Evolutionary conservation across 2,329 filamentous ascomycete genomes (phyloP).

Genomic region (Basipetospora sp.): DNA sequence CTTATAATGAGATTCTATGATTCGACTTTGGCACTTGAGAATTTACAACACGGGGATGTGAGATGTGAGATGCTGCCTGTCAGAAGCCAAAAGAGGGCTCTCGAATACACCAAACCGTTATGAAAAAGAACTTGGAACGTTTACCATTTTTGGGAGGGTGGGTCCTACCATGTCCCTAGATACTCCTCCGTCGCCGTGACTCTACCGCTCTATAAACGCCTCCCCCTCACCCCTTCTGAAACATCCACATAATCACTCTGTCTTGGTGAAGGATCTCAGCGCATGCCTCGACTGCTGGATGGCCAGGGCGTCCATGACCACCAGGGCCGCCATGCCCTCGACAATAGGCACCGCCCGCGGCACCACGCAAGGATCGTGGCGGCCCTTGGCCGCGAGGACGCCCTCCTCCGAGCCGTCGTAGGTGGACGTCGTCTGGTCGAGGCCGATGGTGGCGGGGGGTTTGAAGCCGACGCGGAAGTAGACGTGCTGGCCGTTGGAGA

Average conservation of each 20-base stretch:
- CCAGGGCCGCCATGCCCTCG: conserved; percentile 79
- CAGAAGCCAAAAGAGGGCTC: too few relatives aligned
- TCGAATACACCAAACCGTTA: too few relatives aligned
- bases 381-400: conserved; percentile 74
- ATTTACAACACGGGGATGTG: too few relatives aligned
- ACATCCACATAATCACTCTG: background rate
- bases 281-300: conserved; percentile 53
- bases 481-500: conserved; percentile 82
- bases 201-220: background rate
- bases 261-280: conserved; percentile 8
- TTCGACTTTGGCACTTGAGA: too few relatives aligned
- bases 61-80: too few relatives aligned
- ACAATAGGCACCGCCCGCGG: conserved; percentile 77
- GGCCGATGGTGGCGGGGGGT: conserved; percentile 81
- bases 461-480: conserved; percentile 96
- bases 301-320: conserved; percentile 74
- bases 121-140: too few relatives aligned
- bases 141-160: too few relatives aligned
- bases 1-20: too few relatives aligned
- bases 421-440: conserved; percentile 68
- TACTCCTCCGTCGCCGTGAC: too few relatives aligned
- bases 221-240: background rate
- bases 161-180: too few relatives aligned
- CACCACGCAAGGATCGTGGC: conserved; percentile 88
- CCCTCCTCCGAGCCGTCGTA: conserved; percentile 62